Evolutionary conservation across 2,329 filamentous ascomycete genomes (phyloP), one percentile per base, ranked within the genome.

Genomic region (Bipolaris bicolor): DNA sequence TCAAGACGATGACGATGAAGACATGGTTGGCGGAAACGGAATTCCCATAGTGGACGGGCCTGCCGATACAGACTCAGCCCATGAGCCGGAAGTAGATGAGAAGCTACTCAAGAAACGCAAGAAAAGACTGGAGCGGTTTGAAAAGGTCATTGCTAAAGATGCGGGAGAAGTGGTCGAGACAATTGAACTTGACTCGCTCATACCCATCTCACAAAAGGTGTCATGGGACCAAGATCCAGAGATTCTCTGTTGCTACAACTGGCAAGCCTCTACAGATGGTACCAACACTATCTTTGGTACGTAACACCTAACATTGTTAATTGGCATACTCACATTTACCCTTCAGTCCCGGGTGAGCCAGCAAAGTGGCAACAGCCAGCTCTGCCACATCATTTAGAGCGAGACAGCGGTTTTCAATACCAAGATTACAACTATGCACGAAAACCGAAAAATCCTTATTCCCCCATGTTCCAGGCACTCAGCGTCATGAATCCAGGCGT

Each of bases 201-300:
- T 16, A 7, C 64, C 67, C 11, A 48, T 59, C 7, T 11, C 51
- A 7, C 39, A 50, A 29, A 48, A 52, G 3, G 62, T 72, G 7
- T 58, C 55, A n/a, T 73, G 69, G 68, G 61, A 70, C 6, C 24
- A 55, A 33, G 66, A 69, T 2, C 64, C 66, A 5, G 67, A 73
- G n/a, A 37, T 72, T 4, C 36, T 73, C 4, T 72, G 69, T 34
- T 64, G 52, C 18, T 73, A 72, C 62, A 73, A 72, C 47, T 73
- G 69, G 71, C 58, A 63, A 31, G 58, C 60, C n/a, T 54, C 58
- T 3, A 49, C 45, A 1, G 61, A 69, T 13, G 61, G 63, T 5
- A 65, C 58, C 16, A 72, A 72, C 41, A 68, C 64, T 0, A 70
- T 73, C 5, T 72, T 68, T 39, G 62, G 62, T 64, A 43, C 20